Base-by-base conservation (phyloP, 345 rosid species). In the Eucalyptus camaldulensis region DNA sequence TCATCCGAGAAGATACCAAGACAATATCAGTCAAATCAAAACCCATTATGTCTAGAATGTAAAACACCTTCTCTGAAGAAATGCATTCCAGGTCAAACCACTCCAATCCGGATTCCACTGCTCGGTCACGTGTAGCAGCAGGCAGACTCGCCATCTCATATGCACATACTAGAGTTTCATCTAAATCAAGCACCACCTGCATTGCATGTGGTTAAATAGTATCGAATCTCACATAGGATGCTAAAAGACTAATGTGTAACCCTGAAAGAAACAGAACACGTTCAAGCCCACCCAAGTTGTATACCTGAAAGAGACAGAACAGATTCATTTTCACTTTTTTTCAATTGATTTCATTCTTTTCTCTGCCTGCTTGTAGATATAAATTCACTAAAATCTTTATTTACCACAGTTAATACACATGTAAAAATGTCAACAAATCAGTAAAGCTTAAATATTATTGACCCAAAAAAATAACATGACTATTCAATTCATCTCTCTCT, bases 181-280 rank as follows among this genome's bases (percentile, higher is more conserved):
- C 99, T 94, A 98, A 94, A 90, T 98, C 99, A 21, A 98, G 96
- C 92, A 98, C 99, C 60, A 98, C 99, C 99, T 98, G 93, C 88
- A 93, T 54, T 44, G 45, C 56, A 67, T 60, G 47, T 25, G 13
- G 47, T 45, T 40, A 90, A 33, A 69, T 67, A 44, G 62, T 24
- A 67, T 44, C 33, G 81, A 58, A 27, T 24, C 87, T 44, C 22
- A 49, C 29, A 37, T 47, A 67, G 17, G 5, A 40, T 49, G 87
- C 29, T 49, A 21, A 27, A 88, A 56, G 62, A 33, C 87, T 49
- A n/a, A 53, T 86, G n/a, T 11, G 67, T 51, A 49, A 86, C 62
- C 37, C 12, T 40, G 44, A 72, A 72, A 72, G 44, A 33, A 72
- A 72, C 83, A 10, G 85, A 76, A 21, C 85, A 40, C 85, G 40